Percentiles rank a stretch among this genome's conserved stretches.
These are phyloP conservation scores for Aegilops sharonensis DNA, from an alignment of 176 grass and related monocot genomes.

Conservation along the genomic window DNA sequence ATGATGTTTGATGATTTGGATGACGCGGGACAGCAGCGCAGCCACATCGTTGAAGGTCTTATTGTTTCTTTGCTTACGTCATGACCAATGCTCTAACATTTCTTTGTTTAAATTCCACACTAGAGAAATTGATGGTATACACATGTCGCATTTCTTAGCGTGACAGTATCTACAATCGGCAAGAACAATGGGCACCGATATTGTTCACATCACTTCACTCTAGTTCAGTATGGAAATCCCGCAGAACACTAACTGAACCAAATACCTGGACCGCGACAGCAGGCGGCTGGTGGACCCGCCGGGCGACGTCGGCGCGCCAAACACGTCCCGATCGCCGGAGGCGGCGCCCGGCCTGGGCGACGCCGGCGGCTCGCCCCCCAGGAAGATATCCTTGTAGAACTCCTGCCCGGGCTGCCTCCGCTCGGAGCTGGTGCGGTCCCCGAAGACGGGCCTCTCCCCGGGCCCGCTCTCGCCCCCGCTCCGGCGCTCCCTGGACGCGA, in stretches of 20 bases:
- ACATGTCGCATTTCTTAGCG: not conserved
- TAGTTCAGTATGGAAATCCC: conserved; percentile 19
- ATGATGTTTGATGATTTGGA: not conserved
- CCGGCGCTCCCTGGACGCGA: conserved; percentile 18
- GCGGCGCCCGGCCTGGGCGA: conserved; percentile 37
- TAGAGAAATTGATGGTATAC: not conserved
- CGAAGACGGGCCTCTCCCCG: conserved; percentile 68
- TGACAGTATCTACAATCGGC: not conserved
- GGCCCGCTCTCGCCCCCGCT: conserved; percentile 32
- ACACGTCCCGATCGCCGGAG: conserved; percentile 47
- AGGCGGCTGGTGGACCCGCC: conserved; percentile 37
- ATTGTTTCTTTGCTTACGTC: not conserved
- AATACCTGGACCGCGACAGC: conserved; percentile 26
- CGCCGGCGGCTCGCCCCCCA: conserved; percentile 54
- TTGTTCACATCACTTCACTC: not conserved
- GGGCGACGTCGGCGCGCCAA: conserved; percentile 52
- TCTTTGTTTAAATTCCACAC: not conserved
- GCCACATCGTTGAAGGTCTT: not conserved
- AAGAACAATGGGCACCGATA: not conserved
- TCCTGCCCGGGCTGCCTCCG: conserved; percentile 61
- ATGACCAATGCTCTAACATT: not conserved
- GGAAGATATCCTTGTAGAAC: conserved; percentile 89
- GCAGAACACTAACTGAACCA: not conserved
- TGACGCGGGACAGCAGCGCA: not conserved
- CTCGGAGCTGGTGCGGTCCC: conserved; percentile 56